Evolutionary conservation across 345 rosid species (phyloP), one percentile per base, ranked within the genome.

Genomic region (Euphorbia peplus): DNA sequence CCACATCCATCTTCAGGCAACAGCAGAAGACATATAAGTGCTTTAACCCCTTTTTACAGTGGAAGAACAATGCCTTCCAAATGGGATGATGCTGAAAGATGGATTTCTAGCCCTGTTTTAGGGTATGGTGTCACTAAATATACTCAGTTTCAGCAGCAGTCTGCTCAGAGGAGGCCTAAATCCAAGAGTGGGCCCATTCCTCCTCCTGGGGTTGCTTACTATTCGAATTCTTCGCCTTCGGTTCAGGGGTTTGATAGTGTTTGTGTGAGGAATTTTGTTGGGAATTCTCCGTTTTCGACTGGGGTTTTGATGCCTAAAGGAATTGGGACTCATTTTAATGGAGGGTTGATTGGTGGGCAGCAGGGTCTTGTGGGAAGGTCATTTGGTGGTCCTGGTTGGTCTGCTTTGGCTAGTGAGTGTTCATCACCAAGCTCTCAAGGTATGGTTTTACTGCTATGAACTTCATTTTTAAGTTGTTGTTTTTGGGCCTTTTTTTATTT

Each of bases 21-120:
- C 32, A 55, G 69, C 54, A 57, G 76, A 32, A 80, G 88, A 70
- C 89, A 85, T 62, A 73, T 87, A 16, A 84, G 84, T 55, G 79
- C 88, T 0, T 77, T 85, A 54, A 85, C 96, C 10, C 96, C 99
- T 24, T 90, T 91, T 73, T 90, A 84, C 57, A 84, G 96, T 50
- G 89, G 96, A 18, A 83, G 93, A 75, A 71, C 95, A 0, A 73
- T 95, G 67, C 99, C 97, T 18, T 91, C 96, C 12, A 95, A 95
- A 57, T 95, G 99, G 97, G 99, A 91, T 64, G 96, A 95, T 68
- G 97, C 96, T 1, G 99, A 91, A 76, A 80, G 97, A 73, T 95
- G 99, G 99, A 87, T 95, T 72, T 83, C 89, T 60, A 95, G 99
- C 61, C 99, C 99, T 0, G 83, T 87, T 47, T 68, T 84, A 14